These are phyloP conservation scores for Trichoderma breve DNA, from an alignment of 2,329 filamentous ascomycete genomes.

Conservation along the genomic window DNA sequence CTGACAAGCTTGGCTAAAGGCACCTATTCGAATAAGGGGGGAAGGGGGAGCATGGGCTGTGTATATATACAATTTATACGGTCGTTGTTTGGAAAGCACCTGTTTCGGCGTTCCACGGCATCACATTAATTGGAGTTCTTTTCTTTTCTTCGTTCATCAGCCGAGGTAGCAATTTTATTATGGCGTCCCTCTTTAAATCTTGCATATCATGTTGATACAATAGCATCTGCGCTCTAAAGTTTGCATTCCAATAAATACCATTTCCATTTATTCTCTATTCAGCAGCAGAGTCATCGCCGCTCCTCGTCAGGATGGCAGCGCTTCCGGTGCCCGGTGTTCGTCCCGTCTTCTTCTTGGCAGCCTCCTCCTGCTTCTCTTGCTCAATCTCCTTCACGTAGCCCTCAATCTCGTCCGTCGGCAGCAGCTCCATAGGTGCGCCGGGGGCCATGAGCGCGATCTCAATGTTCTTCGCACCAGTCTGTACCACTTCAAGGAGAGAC, in stretches of 20 bases:
- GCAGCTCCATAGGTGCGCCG: constrained; percentile 85
- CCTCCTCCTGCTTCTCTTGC: constrained; percentile 98
- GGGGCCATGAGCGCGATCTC: constrained; percentile 98
- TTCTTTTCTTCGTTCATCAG: neutral
- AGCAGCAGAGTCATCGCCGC: constrained; percentile 42
- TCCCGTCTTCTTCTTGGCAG: constrained; percentile 91
- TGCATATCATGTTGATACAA: constrained; percentile 39
- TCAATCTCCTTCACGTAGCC: constrained; percentile 98
- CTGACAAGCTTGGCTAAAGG: constrained; percentile 76
- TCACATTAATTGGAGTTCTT: constrained; percentile 4
- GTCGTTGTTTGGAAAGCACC: constrained; percentile 20
- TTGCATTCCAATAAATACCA: constrained; percentile 26
- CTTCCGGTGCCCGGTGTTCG: constrained; percentile 66
- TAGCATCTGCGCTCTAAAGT: constrained; percentile 31
- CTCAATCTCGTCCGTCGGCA: constrained; percentile 95
- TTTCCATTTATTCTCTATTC: constrained; percentile 31
- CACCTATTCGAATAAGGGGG: no score
- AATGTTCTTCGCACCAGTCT: constrained; percentile 99
- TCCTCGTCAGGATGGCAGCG: constrained; percentile 72
- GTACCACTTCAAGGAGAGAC: constrained; percentile 94
- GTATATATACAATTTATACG: neutral
- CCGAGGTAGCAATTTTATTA: constrained; percentile 24
- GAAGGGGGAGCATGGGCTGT: neutral
- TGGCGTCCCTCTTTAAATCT: constrained; percentile 29
- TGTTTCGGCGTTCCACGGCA: constrained; percentile 32